These are phyloP conservation scores for Ceratobasidium sp. DNA, from an alignment of 1,284 basidiomycete species.

Conservation along the genomic window DNA sequence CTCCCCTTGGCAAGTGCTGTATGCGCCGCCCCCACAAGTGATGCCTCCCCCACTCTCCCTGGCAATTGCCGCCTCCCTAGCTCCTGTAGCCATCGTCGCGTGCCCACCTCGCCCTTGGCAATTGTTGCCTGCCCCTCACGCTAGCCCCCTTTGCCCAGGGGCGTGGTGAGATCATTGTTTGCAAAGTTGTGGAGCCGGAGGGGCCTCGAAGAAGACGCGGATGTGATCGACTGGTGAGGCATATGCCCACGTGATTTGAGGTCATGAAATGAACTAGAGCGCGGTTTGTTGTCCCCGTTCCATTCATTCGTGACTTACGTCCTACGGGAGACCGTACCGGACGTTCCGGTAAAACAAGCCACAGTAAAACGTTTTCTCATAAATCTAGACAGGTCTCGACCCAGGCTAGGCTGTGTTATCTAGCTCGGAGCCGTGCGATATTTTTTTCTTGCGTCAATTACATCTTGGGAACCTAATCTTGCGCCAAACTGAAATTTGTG, in stretches of 20 bases:
- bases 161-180: background rate
- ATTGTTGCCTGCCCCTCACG: too few relatives aligned
- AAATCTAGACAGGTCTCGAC: too few relatives aligned
- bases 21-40: too few relatives aligned
- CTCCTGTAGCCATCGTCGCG: too few relatives aligned
- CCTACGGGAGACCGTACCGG: background rate
- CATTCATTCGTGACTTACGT: too few relatives aligned
- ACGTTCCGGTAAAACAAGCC: background rate
- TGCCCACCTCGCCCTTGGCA: too few relatives aligned
- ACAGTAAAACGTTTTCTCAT: background rate
- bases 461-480: background rate
- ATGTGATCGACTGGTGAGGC: background rate
- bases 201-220: background rate
- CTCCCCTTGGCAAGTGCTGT: too few relatives aligned
- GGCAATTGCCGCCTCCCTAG: too few relatives aligned
- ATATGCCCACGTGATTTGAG: background rate
- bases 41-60: too few relatives aligned
- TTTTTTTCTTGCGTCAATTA: background rate
- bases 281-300: background rate
- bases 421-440: conserved; percentile 5
- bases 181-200: background rate
- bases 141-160: background rate
- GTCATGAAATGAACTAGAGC: background rate
- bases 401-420: background rate
- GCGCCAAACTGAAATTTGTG: background rate